Evolutionary conservation across 129 eudicot genomes (phyloP).

Genomic region (Deinandra increscens): DNA sequence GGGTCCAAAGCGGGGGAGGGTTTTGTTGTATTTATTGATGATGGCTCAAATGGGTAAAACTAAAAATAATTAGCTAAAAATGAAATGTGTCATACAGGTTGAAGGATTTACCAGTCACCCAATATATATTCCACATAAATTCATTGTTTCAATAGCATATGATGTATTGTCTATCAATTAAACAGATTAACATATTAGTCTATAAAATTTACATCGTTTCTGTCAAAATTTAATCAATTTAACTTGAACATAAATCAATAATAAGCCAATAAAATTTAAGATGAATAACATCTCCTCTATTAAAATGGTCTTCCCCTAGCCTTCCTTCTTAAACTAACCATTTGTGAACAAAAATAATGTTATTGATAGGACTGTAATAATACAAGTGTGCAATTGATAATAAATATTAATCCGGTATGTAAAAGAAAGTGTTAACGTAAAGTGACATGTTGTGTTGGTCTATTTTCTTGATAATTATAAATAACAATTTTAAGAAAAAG

Average conservation of each 20-base stretch:
- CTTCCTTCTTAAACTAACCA: too few relatives aligned
- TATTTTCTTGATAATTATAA: background rate
- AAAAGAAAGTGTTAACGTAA: background rate
- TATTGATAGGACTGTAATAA: background rate
- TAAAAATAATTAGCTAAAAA: too few relatives aligned
- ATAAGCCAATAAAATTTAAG: background rate
- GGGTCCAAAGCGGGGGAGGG: too few relatives aligned
- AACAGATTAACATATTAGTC: background rate
- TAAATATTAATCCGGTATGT: background rate
- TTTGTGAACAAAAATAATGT: background rate
- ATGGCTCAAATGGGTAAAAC: background rate
- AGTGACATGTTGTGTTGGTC: background rate
- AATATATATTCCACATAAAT: too few relatives aligned
- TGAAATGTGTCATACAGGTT: too few relatives aligned
- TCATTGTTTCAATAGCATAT: conserved; percentile 3
- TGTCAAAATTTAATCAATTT: background rate
- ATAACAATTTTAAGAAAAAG: background rate
- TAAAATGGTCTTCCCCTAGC: background rate
- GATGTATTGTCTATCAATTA: background rate
- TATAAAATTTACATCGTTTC: background rate
- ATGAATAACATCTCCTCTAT: background rate
- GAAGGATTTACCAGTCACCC: too few relatives aligned
- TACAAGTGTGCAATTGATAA: background rate
- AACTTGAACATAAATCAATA: background rate
- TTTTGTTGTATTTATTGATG: too few relatives aligned